A percentile compares a stretch with the other conserved stretches of the same genome.
These are phyloP conservation scores for Marasmius tenuissimus DNA, from an alignment of 1,284 basidiomycete genomes.

Conservation along the genomic window DNA sequence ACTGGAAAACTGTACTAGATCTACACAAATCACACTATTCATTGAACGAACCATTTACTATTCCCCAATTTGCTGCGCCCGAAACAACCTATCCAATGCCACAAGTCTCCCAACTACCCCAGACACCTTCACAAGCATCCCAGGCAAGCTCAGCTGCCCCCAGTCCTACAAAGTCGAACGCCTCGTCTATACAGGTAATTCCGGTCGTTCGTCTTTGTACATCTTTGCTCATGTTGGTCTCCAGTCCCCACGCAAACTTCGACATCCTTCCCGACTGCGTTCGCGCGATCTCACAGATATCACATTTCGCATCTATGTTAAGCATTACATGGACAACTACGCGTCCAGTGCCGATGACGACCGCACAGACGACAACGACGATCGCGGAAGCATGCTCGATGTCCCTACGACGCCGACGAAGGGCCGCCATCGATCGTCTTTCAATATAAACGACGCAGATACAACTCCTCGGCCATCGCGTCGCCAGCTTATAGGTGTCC, in stretches of 20 bases:
- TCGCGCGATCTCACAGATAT: slow-evolving; percentile 63
- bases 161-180: slow-evolving; percentile 3
- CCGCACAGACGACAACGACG: slow-evolving; percentile 1
- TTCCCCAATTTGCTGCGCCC: slow-evolving; percentile 29
- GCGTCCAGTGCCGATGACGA: slow-evolving; percentile 16
- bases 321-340: slow-evolving; percentile 69
- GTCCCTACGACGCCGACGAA: slow-evolving; percentile 31
- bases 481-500: background rate
- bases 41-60: slow-evolving; percentile 43
- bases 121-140: background rate
- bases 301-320: slow-evolving; percentile 72
- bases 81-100: background rate
- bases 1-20: slow-evolving; percentile 52
- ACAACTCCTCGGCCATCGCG: slow-evolving; percentile 13
- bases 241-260: slow-evolving; percentile 50
- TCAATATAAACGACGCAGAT: background rate
- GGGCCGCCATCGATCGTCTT: slow-evolving; percentile 12
- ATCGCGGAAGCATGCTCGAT: slow-evolving; percentile 8
- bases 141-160: background rate
- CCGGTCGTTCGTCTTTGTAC: slow-evolving; percentile 4
- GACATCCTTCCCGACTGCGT: slow-evolving; percentile 67
- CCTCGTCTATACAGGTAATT: slow-evolving; percentile 3
- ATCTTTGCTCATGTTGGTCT: slow-evolving; percentile 10
- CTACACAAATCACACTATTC: slow-evolving; percentile 58
- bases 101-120: background rate